Base-by-base conservation (phyloP, 345 rosid genomes). In the Erodium maritimum region DNA sequence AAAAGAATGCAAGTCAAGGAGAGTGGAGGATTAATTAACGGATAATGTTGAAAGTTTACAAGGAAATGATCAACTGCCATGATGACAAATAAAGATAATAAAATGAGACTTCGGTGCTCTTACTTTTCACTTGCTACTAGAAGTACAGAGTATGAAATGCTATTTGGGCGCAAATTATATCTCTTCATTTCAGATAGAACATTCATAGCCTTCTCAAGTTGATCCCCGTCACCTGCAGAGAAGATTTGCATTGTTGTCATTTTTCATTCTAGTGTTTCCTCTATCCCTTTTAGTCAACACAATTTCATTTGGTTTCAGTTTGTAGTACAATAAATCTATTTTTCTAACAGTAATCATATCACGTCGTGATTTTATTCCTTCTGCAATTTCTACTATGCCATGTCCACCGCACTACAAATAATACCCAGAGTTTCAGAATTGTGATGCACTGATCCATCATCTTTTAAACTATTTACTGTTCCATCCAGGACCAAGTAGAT, bases 51-150 rank as follows among this genome's bases (percentile, higher is more conserved):
- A 42, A 42, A 42, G 48, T 42, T 42, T 16, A 29, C 37, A 5
- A 29, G 37, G 37, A 29, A 29, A 29, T 5, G 37, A 29, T 29
- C 37, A 29, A 29, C 37, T 29, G n/a, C 37, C 9, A 5, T 29
- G 9, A 29, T 3, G 37, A 29, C 37, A 42, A 14, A 7, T 16
- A 14, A 7, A 42, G 17, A 42, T 7, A 42, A 42, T 42, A 42
- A 10, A 14, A 42, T 42, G 48, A 42, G 12, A 42, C 17, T 42
- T 12, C 14, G 14, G n/a, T 7, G 48, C 48, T 42, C 75, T 57
- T 76, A 88, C 98, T 73, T 86, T 65, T 91, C 93, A 71, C 96
- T 79, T 65, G 90, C 95, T 68, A 81, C 88, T 65, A 80, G 59
- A 69, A 91, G 93, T 66, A 84, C 70, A 3, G 96, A 86, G 77